Conservation (phyloP, 305 asterid species). For the Rubia tinctorum region DNA sequence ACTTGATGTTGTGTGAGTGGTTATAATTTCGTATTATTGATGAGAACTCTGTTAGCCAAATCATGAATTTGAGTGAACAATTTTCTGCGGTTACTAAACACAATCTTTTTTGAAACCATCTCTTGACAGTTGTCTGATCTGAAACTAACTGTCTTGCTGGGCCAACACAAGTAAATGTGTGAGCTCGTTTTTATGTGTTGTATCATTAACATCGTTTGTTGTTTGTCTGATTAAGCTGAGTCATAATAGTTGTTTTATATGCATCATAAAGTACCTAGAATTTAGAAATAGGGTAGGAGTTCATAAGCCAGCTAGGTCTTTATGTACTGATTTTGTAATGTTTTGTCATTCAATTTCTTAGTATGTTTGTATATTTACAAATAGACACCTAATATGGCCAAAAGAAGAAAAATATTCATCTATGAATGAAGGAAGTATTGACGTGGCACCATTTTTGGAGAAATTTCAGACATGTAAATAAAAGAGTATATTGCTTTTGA, state of each 20-base stretch:
- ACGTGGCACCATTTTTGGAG: not conserved
- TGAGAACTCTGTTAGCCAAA: not conserved
- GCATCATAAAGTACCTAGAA: too few species aligned
- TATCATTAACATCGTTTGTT: too few species aligned
- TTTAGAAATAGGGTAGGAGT: not conserved
- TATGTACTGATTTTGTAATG: not conserved
- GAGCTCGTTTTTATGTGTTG: too few species aligned
- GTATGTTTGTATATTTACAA: too few species aligned
- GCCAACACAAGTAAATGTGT: too few species aligned
- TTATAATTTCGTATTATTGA: too few species aligned
- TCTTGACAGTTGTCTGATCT: too few species aligned
- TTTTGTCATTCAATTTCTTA: too few species aligned
- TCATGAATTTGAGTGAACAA: not conserved
- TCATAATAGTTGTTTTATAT: not conserved
- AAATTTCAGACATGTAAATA: not conserved
- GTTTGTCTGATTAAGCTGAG: not conserved
- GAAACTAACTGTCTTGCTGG: too few species aligned
- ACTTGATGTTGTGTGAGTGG: not conserved
- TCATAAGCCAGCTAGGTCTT: not conserved
- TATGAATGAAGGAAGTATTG: not conserved
- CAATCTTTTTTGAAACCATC: too few species aligned
- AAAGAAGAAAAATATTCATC: too few species aligned
- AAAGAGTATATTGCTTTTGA: not conserved
- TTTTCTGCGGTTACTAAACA: not conserved
- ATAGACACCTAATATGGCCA: too few species aligned